Evolutionary conservation across 208 protist genomes (phyloP).

Genomic region (Acanthamoeba royreba): DNA sequence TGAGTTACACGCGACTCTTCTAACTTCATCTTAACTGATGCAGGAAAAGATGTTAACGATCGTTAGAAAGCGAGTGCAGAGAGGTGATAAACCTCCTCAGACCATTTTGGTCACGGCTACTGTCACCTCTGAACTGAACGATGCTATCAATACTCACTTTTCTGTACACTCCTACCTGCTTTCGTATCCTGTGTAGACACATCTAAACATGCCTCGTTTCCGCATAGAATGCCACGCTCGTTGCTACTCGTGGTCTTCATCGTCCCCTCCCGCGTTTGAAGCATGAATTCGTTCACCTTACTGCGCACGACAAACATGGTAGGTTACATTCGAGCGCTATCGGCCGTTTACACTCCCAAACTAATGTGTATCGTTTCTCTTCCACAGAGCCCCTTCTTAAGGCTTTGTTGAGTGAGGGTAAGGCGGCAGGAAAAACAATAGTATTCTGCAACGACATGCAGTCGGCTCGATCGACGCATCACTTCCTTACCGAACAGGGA

Average conservation of each 20-base stretch:
- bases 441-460: slow-evolving; percentile 39
- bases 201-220: not conserved
- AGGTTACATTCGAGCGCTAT: not conserved
- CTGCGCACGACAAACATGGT: slow-evolving; percentile 33
- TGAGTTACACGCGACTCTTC: not conserved
- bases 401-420: not conserved
- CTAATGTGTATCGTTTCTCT: not conserved
- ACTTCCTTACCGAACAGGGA: slow-evolving; percentile 31
- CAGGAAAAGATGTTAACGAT: not conserved
- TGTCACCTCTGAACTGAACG: not conserved
- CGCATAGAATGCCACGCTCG: not conserved
- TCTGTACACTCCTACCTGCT: not conserved
- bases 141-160: not conserved
- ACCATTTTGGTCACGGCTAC: slow-evolving; percentile 26
- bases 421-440: not conserved
- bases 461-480: not conserved
- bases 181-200: too few species aligned
- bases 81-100: not conserved
- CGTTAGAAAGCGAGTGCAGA: not conserved
- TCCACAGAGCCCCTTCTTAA: not conserved
- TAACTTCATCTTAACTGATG: not conserved
- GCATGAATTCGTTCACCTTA: not conserved
- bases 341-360: not conserved
- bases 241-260: not conserved
- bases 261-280: not conserved